Base-by-base conservation (phyloP, 2,329 filamentous ascomycete species). In the Penicillium sp. region DNA sequence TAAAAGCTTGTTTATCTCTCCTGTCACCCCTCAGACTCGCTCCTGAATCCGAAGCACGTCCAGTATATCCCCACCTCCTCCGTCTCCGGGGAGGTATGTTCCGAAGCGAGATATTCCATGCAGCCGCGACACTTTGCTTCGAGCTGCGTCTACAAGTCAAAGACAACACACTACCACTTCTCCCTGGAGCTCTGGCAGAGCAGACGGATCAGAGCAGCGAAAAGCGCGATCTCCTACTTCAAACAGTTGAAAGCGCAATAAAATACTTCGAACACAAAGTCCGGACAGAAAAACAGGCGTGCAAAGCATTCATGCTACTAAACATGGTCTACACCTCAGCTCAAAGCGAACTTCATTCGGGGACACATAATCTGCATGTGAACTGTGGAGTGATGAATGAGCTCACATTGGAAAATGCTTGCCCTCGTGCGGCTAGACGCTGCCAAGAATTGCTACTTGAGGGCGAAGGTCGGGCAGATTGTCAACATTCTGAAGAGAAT, bases 21-120 rank as follows among this genome's bases (percentile, higher is more conserved):
- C 14, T 53, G 5, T 43, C 49, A 16, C 49, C 35, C 4, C 39
- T 52, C 7, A 24, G 10, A 24, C n/a, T 26, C 14, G 22, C 41
- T 11, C n/a, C 11, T 8, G 21, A 39, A 21, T 19, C 21, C 1
- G 51, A 39, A 9, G 21, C 22, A 14, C 16, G 41, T 2, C n/a
- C 26, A 7, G 13, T 44, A 21, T 35, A 31, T n/a, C 49, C 49
- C 1, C 31, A 46, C 14, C 21, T 46, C 5, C 29, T 53, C 10
- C 51, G 43, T n/a, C 41, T 53, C 6, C 27, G 43, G 10, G 51
- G 51, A 2, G 51, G 51, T 21, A 45, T 53, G 41, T 53, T 53
- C n/a, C 41, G 41, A 37, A 45, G 43, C 43, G 51, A 53, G 26
- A 19, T 53, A n/a, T 53, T 53, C 16, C 51, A 53, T 27, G 51